Evolutionary conservation across 108 stramenopile genomes (phyloP).

Genomic region (Nannochloropsis gaditana): DNA sequence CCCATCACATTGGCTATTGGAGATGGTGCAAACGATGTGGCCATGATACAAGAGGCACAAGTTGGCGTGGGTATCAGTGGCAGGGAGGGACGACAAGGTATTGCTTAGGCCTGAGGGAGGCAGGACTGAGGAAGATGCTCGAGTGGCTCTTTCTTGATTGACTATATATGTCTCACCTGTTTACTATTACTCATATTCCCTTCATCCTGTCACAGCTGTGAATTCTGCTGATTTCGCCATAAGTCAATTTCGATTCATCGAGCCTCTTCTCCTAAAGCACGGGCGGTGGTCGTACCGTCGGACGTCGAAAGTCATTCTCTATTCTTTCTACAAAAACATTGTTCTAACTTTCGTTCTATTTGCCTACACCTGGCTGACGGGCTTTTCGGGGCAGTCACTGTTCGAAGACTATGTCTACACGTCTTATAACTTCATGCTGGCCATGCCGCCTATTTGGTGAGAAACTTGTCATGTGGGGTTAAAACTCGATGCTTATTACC

Average conservation of each 20-base stretch:
- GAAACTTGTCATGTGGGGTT: not conserved
- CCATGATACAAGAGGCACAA: conserved; percentile 62
- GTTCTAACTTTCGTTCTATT: conserved; percentile 74
- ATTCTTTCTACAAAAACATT: conserved; percentile 97
- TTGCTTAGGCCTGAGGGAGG: not conserved
- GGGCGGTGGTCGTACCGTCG: conserved; percentile 92
- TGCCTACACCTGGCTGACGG: conserved; percentile 45
- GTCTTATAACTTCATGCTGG: conserved; percentile 52
- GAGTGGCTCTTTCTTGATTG: not conserved
- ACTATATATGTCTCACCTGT: not conserved
- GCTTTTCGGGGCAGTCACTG: conserved; percentile 52
- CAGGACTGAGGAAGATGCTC: not conserved
- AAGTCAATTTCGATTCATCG: conserved; percentile 62
- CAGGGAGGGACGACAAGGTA: conserved; percentile 53
- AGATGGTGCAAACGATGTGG: conserved; percentile 62
- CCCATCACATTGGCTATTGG: conserved; percentile 59
- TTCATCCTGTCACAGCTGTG: conserved; percentile 40
- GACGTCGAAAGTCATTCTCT: conserved; percentile 75
- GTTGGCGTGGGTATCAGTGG: conserved; percentile 60
- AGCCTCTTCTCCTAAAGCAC: conserved; percentile 81
- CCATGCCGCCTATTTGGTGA: conserved; percentile 40
- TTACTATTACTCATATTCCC: not conserved
- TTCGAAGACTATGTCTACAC: conserved; percentile 48
- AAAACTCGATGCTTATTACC: not conserved
- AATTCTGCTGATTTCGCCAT: conserved; percentile 58